Percentiles rank a stretch among this genome's conserved stretches.
Evolutionary conservation across 2,329 filamentous ascomycete species (phyloP).

Genomic region (Epichloe typhina): DNA sequence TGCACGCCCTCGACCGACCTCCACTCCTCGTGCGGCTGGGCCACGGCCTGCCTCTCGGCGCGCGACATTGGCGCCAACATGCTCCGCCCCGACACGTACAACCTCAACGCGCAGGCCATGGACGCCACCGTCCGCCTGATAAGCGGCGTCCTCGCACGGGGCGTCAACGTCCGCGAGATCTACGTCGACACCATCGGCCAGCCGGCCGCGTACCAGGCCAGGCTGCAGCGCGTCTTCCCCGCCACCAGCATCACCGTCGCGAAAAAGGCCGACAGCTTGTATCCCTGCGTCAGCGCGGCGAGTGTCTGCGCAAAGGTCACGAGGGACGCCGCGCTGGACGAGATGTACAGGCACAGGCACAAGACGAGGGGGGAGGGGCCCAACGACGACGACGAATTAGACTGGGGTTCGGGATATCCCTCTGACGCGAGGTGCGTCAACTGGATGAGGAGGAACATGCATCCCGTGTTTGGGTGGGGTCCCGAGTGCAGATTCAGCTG

Average conservation of each 20-base stretch:
- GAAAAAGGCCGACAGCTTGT: conserved; percentile 87
- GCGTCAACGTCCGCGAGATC: conserved; percentile 76
- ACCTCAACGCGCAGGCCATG: conserved; percentile 91
- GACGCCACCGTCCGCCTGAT: conserved; percentile 82
- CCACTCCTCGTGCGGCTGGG: conserved; percentile 59
- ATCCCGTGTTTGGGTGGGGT: conserved; percentile 92
- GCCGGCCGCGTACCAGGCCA: conserved; percentile 71
- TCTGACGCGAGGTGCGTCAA: conserved; percentile 66
- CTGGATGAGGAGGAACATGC: conserved; percentile 80
- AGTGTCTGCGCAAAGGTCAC: conserved; percentile 96
- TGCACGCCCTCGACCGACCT: conserved; percentile 48
- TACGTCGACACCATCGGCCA: conserved; percentile 92
- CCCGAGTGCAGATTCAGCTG: conserved; percentile 88
- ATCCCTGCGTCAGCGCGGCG: conserved; percentile 84
- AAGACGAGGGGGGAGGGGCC: conserved; percentile 11
- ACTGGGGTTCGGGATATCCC: conserved; percentile 89
- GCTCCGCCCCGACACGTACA: conserved; percentile 60
- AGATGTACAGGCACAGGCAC: conserved; percentile 43
- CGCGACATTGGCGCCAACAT: conserved; percentile 70
- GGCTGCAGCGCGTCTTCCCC: conserved; percentile 74
- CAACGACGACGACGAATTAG: conserved; percentile 28
- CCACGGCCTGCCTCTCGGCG: conserved; percentile 70
- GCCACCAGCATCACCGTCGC: conserved; percentile 61
- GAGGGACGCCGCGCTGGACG: conserved; percentile 75
- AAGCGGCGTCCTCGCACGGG: conserved; percentile 57